Conservation (phyloP, 2,329 filamentous ascomycete genomes). For the Nothophoma quercina region DNA sequence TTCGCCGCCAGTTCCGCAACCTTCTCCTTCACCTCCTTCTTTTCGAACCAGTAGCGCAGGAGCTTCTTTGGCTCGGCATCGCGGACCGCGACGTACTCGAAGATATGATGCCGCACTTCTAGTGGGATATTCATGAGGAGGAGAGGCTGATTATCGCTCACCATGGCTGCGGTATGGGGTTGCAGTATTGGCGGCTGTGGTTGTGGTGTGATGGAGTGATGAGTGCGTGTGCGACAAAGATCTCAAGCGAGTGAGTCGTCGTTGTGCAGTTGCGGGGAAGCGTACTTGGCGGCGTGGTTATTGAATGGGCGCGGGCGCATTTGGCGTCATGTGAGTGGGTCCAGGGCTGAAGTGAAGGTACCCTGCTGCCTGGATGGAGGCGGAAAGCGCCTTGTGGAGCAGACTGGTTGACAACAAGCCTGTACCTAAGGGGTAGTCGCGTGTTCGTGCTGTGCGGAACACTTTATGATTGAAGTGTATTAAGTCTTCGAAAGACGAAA, state of each 20-base stretch:
- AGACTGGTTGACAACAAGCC: neutral
- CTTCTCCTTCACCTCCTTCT: conserved; percentile 34
- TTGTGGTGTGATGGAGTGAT: neutral
- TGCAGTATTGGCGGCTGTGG: neutral
- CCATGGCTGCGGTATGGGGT: neutral
- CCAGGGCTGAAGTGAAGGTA: conserved; percentile 1
- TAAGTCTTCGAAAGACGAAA: neutral
- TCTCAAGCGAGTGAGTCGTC: neutral
- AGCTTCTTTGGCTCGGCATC: conserved; percentile 32
- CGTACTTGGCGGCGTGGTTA: too few relatives aligned
- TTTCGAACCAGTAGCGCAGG: conserved; percentile 48
- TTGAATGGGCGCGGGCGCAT: neutral
- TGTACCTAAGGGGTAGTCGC: neutral
- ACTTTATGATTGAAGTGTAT: too few relatives aligned
- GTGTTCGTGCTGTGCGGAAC: neutral
- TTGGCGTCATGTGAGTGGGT: conserved; percentile 6
- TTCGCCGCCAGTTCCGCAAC: conserved; percentile 19
- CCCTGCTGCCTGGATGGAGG: conserved; percentile 10
- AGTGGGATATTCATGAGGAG: conserved; percentile 37
- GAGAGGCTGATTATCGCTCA: neutral
- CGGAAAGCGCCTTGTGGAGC: conserved; percentile 7
- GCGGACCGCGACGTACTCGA: conserved; percentile 27
- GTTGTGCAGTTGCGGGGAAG: neutral
- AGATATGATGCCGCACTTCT: conserved; percentile 44
- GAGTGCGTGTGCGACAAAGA: too few relatives aligned